phyloP scores from a whole-genome alignment of 2,329 filamentous ascomycete species.

The Diplodia corticola region DNA sequence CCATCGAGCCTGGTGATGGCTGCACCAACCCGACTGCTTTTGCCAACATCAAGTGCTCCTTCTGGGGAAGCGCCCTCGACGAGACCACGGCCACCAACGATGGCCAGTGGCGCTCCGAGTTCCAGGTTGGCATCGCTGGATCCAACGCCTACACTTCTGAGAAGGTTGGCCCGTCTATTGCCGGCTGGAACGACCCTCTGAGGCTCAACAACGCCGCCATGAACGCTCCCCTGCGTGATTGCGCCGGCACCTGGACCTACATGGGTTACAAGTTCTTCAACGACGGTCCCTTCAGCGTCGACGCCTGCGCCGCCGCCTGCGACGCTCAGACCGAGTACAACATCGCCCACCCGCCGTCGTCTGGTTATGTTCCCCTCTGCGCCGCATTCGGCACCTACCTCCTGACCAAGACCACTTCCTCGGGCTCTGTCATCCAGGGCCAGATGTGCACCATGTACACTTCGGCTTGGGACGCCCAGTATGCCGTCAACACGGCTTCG shows the following conservation, averaged over 20 bases:
- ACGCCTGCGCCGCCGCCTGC: conserved; percentile 34
- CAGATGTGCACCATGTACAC: background rate
- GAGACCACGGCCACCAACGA: conserved; percentile 29
- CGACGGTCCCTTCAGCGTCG: conserved; percentile 32
- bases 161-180: background rate
- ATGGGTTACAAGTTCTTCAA: conserved; percentile 33
- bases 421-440: background rate
- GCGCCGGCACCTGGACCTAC: conserved; percentile 28
- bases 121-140: conserved; percentile 27
- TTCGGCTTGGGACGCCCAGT: background rate
- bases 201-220: conserved; percentile 31
- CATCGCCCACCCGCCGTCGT: background rate
- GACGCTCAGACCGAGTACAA: conserved; percentile 19
- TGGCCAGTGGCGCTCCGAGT: conserved; percentile 29
- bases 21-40: conserved; percentile 26
- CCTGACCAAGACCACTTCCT: background rate
- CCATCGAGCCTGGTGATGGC: conserved; percentile 19
- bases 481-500: background rate
- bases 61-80: conserved; percentile 32
- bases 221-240: conserved; percentile 28
- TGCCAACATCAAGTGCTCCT: conserved; percentile 27
- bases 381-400: conserved; percentile 38
- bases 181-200: conserved; percentile 23
- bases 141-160: conserved; percentile 27
- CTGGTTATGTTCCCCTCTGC: conserved; percentile 25